phyloP scores from a whole-genome alignment of 805 yeast genomes.

The Monosporozyma aerobia region DNA sequence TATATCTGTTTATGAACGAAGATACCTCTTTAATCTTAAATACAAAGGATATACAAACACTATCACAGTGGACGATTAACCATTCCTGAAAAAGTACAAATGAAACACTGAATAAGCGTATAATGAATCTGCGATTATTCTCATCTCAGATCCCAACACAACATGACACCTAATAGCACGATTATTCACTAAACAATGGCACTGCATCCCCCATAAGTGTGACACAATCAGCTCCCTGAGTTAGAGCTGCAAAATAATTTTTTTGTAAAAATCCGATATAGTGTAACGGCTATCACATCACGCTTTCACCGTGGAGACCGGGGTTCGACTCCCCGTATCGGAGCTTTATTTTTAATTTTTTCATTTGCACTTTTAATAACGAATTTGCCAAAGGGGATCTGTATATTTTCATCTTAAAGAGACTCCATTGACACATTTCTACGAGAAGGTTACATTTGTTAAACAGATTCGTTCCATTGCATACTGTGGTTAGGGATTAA shows the following conservation, averaged over 20 bases:
- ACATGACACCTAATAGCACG: no score
- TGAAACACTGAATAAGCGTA: no score
- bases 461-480: background rate
- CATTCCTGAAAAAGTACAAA: no score
- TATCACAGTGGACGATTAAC: no score
- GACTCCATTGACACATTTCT: background rate
- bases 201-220: no score
- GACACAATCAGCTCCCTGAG: background rate
- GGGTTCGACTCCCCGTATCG: slow-evolving; percentile 10
- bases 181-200: no score
- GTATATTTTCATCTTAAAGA: background rate
- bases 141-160: no score
- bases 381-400: background rate
- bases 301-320: slow-evolving; percentile 10
- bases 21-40: no score
- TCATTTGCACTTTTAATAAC: background rate
- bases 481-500: background rate
- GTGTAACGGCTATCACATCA: slow-evolving; percentile 11
- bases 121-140: no score
- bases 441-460: background rate
- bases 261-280: slow-evolving; percentile 4
- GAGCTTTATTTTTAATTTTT: background rate
- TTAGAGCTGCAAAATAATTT: background rate
- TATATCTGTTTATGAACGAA: no score
- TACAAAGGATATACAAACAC: no score